Conservation (phyloP, 148 eudicot species). For the Pharnaceum exiguum region DNA sequence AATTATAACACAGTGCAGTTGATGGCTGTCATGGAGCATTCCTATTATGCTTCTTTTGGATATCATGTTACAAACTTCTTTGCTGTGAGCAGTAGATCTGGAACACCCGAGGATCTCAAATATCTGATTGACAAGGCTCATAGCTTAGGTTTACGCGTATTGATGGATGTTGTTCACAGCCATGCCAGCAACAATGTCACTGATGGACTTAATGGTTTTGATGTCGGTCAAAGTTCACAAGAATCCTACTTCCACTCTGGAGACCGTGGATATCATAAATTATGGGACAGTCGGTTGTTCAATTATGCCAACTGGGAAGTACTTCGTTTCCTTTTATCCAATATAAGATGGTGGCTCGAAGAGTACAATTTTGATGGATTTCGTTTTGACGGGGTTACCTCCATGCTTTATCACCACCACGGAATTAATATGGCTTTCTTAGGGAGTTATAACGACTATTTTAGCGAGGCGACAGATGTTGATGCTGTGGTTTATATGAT, state of each 20-base stretch:
- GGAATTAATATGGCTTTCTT: conserved; percentile 77
- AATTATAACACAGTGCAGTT: conserved; percentile 93
- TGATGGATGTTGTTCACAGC: conserved; percentile 96
- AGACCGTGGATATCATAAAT: conserved; percentile 74
- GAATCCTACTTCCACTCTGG: conserved; percentile 92
- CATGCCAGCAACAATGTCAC: conserved; percentile 89
- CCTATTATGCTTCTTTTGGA: conserved; percentile 92
- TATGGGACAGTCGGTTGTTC: conserved; percentile 94
- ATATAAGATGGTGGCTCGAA: conserved; percentile 94
- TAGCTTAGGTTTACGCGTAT: conserved; percentile 76
- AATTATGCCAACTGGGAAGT: conserved; percentile 98
- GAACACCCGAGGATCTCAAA: conserved; percentile 93
- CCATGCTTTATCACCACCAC: conserved; percentile 96
- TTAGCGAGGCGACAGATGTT: conserved; percentile 81
- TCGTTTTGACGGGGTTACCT: conserved; percentile 94
- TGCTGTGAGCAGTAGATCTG: conserved; percentile 93
- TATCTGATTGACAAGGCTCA: conserved; percentile 96
- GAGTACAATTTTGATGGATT: conserved; percentile 92
- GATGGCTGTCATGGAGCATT: conserved; percentile 99
- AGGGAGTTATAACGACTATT: conserved; percentile 82
- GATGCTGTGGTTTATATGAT: conserved; percentile 91
- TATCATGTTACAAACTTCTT: conserved; percentile 95
- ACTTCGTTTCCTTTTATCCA: conserved; percentile 89
- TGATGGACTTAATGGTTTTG: conserved; percentile 92
- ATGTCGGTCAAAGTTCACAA: conserved; percentile 88